A percentile compares a stretch with the other conserved stretches of the same genome.
phyloP scores from a whole-genome alignment of 2,329 filamentous ascomycete genomes.

The Xylariaceae sp. region DNA sequence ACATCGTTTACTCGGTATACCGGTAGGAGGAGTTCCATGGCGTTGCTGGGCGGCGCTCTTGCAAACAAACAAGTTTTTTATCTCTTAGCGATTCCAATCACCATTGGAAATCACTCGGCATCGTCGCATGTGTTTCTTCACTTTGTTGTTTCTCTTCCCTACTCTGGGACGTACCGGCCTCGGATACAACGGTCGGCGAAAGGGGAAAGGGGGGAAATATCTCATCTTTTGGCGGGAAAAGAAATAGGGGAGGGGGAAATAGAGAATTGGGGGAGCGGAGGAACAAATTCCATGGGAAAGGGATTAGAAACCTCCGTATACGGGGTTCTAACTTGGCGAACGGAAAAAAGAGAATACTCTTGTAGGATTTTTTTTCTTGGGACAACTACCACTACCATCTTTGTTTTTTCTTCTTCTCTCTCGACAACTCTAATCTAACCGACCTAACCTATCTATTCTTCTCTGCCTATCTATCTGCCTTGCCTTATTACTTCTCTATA shows the following conservation, averaged over 20 bases:
- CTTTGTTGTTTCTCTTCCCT: too few species aligned
- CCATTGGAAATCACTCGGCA: not conserved
- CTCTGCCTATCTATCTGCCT: not conserved
- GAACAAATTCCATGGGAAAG: slow-evolving; percentile 8
- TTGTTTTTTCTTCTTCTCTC: slow-evolving; percentile 8
- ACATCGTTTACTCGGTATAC: slow-evolving; percentile 7
- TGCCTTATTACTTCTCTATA: not conserved
- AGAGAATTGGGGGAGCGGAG: not conserved
- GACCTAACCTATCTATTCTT: too few species aligned
- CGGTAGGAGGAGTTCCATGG: slow-evolving; percentile 4
- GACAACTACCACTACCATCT: not conserved
- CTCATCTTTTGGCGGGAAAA: not conserved
- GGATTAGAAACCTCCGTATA: too few species aligned
- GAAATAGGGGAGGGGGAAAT: not conserved
- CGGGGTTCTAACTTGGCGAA: too few species aligned
- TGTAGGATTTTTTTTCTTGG: not conserved
- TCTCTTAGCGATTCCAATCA: not conserved
- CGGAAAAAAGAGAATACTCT: not conserved
- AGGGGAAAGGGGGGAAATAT: not conserved
- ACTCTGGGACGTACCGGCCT: too few species aligned
- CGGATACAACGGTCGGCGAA: too few species aligned
- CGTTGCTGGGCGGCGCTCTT: slow-evolving; percentile 25
- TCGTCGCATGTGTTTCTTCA: too few species aligned
- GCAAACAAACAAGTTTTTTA: slow-evolving; percentile 6
- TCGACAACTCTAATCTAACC: not conserved